Conservation (phyloP, 1,284 basidiomycete genomes). For the Irpex lacteus region DNA sequence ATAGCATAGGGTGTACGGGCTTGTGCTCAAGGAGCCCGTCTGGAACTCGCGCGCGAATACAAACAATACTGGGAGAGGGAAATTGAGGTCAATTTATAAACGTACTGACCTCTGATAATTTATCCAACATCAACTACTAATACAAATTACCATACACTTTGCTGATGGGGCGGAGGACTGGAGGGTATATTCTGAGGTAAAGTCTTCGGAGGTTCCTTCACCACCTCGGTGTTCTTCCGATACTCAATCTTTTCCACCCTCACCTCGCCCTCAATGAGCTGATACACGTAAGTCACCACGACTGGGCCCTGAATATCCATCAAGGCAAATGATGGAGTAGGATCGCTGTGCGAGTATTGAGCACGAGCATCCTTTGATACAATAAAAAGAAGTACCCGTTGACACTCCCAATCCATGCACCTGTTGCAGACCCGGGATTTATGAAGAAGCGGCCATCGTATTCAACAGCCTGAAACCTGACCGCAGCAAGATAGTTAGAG, state of each 20-base stretch:
- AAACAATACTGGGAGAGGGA: no score
- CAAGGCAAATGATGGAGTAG: conserved; percentile 83
- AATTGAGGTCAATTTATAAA: no score
- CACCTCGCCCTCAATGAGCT: conserved; percentile 90
- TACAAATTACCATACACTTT: conserved; percentile 32
- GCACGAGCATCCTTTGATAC: not conserved
- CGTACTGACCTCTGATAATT: not conserved
- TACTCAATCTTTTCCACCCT: conserved; percentile 85
- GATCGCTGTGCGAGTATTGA: conserved; percentile 39
- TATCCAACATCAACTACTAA: not conserved
- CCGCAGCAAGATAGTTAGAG: not conserved
- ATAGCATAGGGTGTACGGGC: no score
- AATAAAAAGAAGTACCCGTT: conserved; percentile 48
- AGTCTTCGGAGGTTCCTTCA: conserved; percentile 29
- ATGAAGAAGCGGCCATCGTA: conserved; percentile 92
- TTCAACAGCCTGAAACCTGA: conserved; percentile 91
- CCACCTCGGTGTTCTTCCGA: conserved; percentile 61
- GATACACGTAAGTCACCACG: conserved; percentile 95
- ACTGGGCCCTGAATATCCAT: conserved; percentile 96
- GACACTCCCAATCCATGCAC: conserved; percentile 84
- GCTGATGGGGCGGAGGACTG: conserved; percentile 27
- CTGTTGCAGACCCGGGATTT: conserved; percentile 94
- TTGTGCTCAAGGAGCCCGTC: no score
- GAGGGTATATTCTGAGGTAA: conserved; percentile 49
- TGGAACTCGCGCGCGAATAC: no score